A percentile compares a stretch with the other conserved stretches of the same genome.
Evolutionary conservation across 768 basidiomycete species (phyloP).

Genomic region (Russula sp.): DNA sequence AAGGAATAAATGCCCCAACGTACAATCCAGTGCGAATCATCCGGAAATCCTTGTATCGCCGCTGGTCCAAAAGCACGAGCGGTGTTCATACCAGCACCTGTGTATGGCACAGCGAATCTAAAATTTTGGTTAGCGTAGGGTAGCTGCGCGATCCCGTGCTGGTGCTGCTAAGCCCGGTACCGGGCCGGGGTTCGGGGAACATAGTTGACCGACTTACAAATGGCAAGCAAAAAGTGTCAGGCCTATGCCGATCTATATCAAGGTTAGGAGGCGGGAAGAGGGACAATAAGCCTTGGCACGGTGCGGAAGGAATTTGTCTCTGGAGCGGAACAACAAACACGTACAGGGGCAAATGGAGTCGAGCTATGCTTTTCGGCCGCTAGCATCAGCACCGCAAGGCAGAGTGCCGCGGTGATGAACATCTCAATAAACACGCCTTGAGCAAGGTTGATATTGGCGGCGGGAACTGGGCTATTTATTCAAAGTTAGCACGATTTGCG

Average conservation of each 20-base stretch:
- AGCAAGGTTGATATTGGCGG: slow-evolving; percentile 46
- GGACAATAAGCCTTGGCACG: background rate
- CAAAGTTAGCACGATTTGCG: background rate
- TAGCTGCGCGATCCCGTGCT: background rate
- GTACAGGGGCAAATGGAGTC: slow-evolving; percentile 67
- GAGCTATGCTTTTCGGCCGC: slow-evolving; percentile 66
- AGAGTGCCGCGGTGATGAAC: slow-evolving; percentile 60
- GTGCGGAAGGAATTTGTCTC: background rate
- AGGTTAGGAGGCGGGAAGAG: background rate
- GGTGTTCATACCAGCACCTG: slow-evolving; percentile 66
- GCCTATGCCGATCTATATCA: slow-evolving; percentile 55
- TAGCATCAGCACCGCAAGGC: slow-evolving; percentile 66
- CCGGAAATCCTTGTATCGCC: slow-evolving; percentile 57
- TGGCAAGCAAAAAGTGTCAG: slow-evolving; percentile 62
- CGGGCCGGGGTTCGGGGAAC: too few relatives aligned
- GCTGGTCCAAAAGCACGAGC: slow-evolving; percentile 71
- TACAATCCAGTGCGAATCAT: slow-evolving; percentile 59
- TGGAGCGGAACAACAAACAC: slow-evolving; percentile 16
- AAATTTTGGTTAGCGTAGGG: background rate
- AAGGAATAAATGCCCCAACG: slow-evolving; percentile 31
- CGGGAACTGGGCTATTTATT: slow-evolving; percentile 46
- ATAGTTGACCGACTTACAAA: slow-evolving; percentile 42
- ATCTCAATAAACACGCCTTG: slow-evolving; percentile 71
- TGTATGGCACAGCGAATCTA: slow-evolving; percentile 60
- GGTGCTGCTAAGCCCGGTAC: background rate